Base-by-base conservation (phyloP, 75 land plant species). In the Larix kaempferi region DNA sequence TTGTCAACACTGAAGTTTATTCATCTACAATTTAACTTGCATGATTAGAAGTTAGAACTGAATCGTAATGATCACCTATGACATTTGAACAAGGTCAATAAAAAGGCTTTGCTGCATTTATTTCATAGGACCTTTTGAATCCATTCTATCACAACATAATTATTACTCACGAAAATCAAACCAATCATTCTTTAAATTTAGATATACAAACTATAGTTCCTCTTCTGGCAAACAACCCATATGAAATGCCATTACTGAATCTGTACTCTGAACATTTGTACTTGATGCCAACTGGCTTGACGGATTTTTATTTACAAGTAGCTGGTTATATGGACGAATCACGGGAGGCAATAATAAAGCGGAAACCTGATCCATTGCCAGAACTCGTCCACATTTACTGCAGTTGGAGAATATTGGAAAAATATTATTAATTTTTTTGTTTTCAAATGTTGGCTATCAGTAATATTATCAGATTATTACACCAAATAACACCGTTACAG, bases 311-410 rank as follows among this genome's bases (percentile, higher is more conserved):
- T 56, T 10, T 17, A 61, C 23, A 72, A 27, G 69, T 16, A 79
- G 66, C 29, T 81, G 78, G 5, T 72, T 86, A 74, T 71, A 87
- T 27, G 92, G 83, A 23, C 90, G 88, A 57, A 77, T 56, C 59
- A 91, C 86, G 56, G 99, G 97, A 77, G 99, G 96, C 79, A 96
- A 78, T 6, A 91, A 71, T 49, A 94, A 74, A 66, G 82, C 85
- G 19, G 89, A 85, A 55, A 87, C 85, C 56, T 73, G 84, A 74
- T 96, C 94, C 77, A 91, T 83, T 27, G 87, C 77, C 55, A 94
- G 74, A 54, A 93, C 59, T 39, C 86, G 83, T 35, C 80, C 84
- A 80, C 99, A 96, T 73, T 87, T 89, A 73, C 99, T 96, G 94
- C 82, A 87, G 35, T 59, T 59, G 19, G 56, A 81, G 21, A 19